Conservation (phyloP, 805 yeast genomes). For the Metschnikowia amazonensis region DNA sequence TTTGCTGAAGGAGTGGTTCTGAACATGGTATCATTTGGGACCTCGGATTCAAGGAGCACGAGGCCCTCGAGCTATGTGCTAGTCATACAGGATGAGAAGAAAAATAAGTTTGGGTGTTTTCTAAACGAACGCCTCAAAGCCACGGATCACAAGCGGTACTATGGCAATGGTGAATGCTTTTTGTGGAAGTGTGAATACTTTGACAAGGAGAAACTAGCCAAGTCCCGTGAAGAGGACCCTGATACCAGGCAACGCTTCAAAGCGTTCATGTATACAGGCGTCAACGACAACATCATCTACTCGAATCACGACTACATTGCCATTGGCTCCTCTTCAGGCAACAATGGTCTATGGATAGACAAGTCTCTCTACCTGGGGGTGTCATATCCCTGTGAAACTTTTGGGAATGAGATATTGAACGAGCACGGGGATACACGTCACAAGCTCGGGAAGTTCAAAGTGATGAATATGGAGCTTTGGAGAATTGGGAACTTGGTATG, state of each 20-base stretch:
- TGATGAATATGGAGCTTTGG: constrained; percentile 85
- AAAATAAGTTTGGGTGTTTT: constrained; percentile 73
- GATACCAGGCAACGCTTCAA: constrained; percentile 43
- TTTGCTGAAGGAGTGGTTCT: constrained; percentile 34
- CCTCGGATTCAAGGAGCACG: constrained; percentile 17
- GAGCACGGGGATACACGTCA: constrained; percentile 18
- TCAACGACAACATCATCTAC: constrained; percentile 80
- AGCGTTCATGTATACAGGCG: constrained; percentile 84
- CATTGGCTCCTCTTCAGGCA: constrained; percentile 90
- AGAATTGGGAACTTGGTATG: constrained; percentile 46
- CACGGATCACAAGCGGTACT: constrained; percentile 67
- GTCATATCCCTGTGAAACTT: constrained; percentile 73
- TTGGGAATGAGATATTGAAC: constrained; percentile 78
- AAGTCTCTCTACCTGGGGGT: constrained; percentile 72
- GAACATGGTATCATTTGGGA: constrained; percentile 28
- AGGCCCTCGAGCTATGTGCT: constrained; percentile 67
- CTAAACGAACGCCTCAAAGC: constrained; percentile 70
- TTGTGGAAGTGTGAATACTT: constrained; percentile 71
- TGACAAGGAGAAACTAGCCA: constrained; percentile 15
- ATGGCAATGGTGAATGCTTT: constrained; percentile 95
- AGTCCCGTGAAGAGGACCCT: constrained; percentile 10
- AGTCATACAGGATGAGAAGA: constrained; percentile 61
- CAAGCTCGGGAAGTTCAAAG: constrained; percentile 56
- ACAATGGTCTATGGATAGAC: constrained; percentile 88
- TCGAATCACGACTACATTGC: constrained; percentile 75